Percentiles rank a stretch among this genome's conserved stretches.
Conservation (phyloP, 257 asterid genomes). For the Lantana camara region DNA sequence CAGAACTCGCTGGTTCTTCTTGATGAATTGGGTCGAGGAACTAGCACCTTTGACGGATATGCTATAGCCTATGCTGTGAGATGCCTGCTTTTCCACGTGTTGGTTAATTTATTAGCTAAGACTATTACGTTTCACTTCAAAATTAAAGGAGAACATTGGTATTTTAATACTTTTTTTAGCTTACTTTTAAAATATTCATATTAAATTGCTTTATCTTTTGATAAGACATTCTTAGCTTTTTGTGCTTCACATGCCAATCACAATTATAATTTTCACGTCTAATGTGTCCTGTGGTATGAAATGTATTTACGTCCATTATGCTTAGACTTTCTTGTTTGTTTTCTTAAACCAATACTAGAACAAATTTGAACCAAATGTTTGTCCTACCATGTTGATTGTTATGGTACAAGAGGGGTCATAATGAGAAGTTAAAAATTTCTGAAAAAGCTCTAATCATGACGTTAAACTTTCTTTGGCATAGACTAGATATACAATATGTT, state of each 20-base stretch:
- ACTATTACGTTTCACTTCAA: not conserved
- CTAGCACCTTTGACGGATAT: slow-evolving; percentile 96
- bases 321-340: not conserved
- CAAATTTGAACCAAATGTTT: not conserved
- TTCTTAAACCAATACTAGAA: not conserved
- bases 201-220: slow-evolving; percentile 8
- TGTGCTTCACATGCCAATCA: slow-evolving; percentile 2
- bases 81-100: slow-evolving; percentile 24
- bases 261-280: not conserved
- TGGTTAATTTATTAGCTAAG: slow-evolving; percentile 22
- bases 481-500: not conserved
- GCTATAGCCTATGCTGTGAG: slow-evolving; percentile 98
- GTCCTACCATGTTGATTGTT: not conserved
- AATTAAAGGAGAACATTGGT: not conserved
- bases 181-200: not conserved
- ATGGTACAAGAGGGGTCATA: not conserved
- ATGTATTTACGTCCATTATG: not conserved
- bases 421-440: not conserved
- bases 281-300: no score
- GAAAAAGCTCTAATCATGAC: not conserved
- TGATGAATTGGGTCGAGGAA: slow-evolving; percentile 98
- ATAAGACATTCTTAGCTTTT: not conserved
- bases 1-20: slow-evolving; percentile 88
- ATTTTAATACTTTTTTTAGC: not conserved
- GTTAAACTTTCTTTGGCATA: not conserved